Evolutionary conservation across 2,329 filamentous ascomycete species (phyloP).

Genomic region (Xylariaceae sp.): DNA sequence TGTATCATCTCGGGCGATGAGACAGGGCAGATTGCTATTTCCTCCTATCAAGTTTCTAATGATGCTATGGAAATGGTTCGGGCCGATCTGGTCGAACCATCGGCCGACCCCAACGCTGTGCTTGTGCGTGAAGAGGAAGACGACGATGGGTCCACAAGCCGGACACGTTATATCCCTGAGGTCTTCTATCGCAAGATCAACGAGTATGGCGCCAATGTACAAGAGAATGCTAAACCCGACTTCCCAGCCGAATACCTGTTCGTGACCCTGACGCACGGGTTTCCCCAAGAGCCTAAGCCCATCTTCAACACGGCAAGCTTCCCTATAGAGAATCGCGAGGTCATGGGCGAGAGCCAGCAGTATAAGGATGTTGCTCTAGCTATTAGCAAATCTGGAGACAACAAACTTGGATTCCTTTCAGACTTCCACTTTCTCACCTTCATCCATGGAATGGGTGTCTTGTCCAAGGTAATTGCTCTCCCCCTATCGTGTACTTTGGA

Average conservation of each 20-base stretch:
- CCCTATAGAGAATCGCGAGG: slow-evolving; percentile 87
- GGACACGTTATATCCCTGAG: slow-evolving; percentile 88
- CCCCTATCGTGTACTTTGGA: slow-evolving; percentile 16
- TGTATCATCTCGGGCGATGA: slow-evolving; percentile 95
- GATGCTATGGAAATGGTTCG: slow-evolving; percentile 95
- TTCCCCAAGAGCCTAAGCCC: slow-evolving; percentile 77
- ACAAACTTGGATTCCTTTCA: slow-evolving; percentile 66
- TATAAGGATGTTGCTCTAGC: slow-evolving; percentile 65
- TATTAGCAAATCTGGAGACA: slow-evolving; percentile 60
- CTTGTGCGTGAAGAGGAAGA: slow-evolving; percentile 91
- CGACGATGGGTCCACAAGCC: slow-evolving; percentile 65
- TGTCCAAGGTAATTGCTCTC: slow-evolving; percentile 69
- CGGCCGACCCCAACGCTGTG: slow-evolving; percentile 89
- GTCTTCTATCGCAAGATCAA: slow-evolving; percentile 96
- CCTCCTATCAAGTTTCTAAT: slow-evolving; percentile 92
- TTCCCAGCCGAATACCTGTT: slow-evolving; percentile 97
- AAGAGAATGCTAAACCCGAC: slow-evolving; percentile 93
- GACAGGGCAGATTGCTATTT: slow-evolving; percentile 80
- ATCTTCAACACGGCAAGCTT: slow-evolving; percentile 74
- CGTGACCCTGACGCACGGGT: slow-evolving; percentile 93
- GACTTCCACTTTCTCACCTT: slow-evolving; percentile 96
- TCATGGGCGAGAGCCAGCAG: slow-evolving; percentile 83
- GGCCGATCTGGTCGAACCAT: slow-evolving; percentile 92
- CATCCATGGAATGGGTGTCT: slow-evolving; percentile 73
- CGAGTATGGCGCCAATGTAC: slow-evolving; percentile 93